Conservation (phyloP, 139 green algal species). For the Choricystis sp. region DNA sequence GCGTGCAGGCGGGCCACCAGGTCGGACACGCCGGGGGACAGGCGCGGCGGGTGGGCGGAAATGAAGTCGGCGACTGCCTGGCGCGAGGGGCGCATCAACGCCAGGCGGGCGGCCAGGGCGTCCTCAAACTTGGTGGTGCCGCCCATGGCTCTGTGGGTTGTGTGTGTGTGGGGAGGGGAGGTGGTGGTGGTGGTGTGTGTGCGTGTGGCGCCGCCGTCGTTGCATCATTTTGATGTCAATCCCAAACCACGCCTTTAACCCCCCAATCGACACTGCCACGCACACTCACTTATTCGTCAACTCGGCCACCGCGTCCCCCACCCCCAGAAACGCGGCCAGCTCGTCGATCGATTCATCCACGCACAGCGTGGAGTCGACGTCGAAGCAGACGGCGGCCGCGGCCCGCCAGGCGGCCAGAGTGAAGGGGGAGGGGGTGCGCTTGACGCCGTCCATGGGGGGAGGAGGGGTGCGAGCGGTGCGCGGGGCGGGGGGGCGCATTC, state of each 20-base stretch:
- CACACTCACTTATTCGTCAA: conserved; percentile 49
- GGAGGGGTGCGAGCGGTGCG: too few relatives aligned
- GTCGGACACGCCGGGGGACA: conserved; percentile 69
- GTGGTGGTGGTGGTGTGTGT: too few relatives aligned
- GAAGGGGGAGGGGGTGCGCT: background rate
- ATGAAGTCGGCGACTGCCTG: conserved; percentile 53
- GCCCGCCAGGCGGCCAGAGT: background rate
- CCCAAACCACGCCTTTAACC: too few relatives aligned
- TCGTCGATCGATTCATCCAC: conserved; percentile 95
- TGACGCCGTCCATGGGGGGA: too few relatives aligned
- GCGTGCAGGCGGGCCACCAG: conserved; percentile 49
- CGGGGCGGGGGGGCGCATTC: too few relatives aligned
- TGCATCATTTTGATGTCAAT: too few relatives aligned
- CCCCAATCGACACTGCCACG: too few relatives aligned
- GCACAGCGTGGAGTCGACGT: conserved; percentile 95
- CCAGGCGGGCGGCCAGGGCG: conserved; percentile 58
- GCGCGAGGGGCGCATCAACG: conserved; percentile 57
- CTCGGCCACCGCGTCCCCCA: conserved; percentile 71
- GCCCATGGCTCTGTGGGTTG: conserved; percentile 86
- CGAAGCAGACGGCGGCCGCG: conserved; percentile 75
- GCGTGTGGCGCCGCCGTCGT: too few relatives aligned
- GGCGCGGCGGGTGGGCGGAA: conserved; percentile 38
- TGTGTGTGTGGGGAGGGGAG: too few relatives aligned
- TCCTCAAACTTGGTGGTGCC: conserved; percentile 79
- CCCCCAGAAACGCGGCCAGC: conserved; percentile 75